phyloP scores from a whole-genome alignment of 495 filamentous ascomycete genomes.

The Paragyromitra xinjiangensis region DNA sequence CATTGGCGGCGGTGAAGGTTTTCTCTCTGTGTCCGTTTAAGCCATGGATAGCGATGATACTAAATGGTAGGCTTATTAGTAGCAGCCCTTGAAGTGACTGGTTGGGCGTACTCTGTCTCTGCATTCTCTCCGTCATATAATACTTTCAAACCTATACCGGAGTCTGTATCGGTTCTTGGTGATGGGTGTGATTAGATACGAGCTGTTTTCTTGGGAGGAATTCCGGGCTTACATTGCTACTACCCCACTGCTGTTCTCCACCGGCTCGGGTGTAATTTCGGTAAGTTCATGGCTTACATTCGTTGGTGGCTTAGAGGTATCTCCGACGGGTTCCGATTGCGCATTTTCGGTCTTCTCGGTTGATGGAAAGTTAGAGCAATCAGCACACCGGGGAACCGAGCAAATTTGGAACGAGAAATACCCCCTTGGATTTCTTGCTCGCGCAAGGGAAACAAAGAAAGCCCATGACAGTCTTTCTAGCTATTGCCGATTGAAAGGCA shows the following conservation, averaged over 20 bases:
- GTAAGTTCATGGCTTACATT: neutral
- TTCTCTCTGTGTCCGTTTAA: neutral
- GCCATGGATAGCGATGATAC: neutral
- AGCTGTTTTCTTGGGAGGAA: neutral
- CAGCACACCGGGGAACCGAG: neutral
- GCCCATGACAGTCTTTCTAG: too few species aligned
- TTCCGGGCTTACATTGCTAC: neutral
- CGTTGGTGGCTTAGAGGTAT: neutral
- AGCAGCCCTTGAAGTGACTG: neutral
- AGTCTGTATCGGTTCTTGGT: neutral
- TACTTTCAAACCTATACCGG: neutral
- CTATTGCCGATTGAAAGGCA: too few species aligned
- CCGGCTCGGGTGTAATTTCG: neutral
- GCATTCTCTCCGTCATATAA: neutral
- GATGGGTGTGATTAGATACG: neutral
- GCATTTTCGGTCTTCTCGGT: neutral
- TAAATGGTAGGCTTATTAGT: neutral
- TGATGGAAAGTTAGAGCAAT: neutral
- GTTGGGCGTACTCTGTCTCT: neutral
- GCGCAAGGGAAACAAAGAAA: too few species aligned
- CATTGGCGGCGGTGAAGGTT: neutral
- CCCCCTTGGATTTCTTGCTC: too few species aligned
- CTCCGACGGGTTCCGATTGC: neutral
- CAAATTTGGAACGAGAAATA: too few species aligned
- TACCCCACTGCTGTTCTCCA: neutral